phyloP scores from a whole-genome alignment of 2,329 filamentous ascomycete genomes.

The Triangularia setosa region DNA sequence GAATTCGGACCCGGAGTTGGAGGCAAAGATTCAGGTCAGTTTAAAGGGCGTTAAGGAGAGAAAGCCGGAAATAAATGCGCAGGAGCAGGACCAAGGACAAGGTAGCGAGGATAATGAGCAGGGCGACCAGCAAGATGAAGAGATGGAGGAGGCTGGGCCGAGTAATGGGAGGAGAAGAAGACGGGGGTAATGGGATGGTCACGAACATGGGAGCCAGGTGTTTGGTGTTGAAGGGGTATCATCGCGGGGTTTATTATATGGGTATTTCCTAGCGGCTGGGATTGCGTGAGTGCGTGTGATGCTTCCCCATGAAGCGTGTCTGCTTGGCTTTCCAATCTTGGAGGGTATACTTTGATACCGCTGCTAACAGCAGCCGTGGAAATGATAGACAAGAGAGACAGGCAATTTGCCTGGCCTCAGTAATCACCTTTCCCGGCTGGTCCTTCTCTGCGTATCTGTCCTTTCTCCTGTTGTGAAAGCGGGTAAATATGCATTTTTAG shows the following conservation, averaged over 20 bases:
- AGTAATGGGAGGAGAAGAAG: constrained; percentile 18
- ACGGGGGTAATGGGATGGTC: constrained; percentile 4
- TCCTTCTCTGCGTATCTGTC: neutral
- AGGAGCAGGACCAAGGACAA: constrained; percentile 24
- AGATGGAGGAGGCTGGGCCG: constrained; percentile 16
- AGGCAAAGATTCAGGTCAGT: constrained; percentile 58
- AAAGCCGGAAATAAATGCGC: constrained; percentile 22
- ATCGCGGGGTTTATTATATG: constrained; percentile 1
- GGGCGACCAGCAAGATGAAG: constrained; percentile 15
- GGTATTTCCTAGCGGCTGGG: neutral
- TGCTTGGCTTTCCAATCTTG: too few species aligned
- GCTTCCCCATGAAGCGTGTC: too few species aligned
- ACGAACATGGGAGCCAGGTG: neutral
- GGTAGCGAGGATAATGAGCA: constrained; percentile 20
- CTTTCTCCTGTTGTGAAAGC: neutral
- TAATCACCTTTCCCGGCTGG: neutral
- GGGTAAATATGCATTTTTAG: neutral
- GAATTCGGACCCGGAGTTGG: constrained; percentile 49
- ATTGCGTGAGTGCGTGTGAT: neutral
- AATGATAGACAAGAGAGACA: neutral
- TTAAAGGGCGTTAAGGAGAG: constrained; percentile 46
- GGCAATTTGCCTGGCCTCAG: neutral
- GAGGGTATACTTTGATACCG: too few species aligned
- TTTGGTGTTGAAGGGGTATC: constrained; percentile 13
- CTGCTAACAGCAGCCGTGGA: neutral